Evolutionary conservation across 2,329 filamentous ascomycete species (phyloP), one percentile per base, ranked within the genome.

Genomic region (Talaromyces funiculosus): DNA sequence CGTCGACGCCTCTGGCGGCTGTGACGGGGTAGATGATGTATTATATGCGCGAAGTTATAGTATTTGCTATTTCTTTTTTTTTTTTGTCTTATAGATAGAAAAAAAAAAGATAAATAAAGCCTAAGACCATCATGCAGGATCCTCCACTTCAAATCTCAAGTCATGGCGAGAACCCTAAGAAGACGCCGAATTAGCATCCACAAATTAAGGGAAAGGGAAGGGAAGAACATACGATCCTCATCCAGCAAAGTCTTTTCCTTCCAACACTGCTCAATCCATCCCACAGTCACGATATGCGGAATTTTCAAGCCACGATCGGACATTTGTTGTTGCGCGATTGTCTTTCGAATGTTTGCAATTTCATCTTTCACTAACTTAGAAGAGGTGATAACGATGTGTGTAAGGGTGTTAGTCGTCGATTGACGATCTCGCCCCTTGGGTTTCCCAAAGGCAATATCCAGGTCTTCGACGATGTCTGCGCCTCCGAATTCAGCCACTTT

Each of bases 201-300:
- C 3, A 47, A 10, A 55, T n/a, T 3, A 38, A 16, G 31, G 20
- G n/a, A 24, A 49, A 42, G 31, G 7, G 37, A n/a, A 33, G 16
- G 20, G 6, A 12, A 18, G 16, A 24, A 60, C 61, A 53, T 58
- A 77, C 77, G 75, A 68, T 93, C 90, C 76, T 97, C 93, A 65
- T 96, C 90, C 51, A 97, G 72, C 63, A 89, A 69, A 0, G 91
- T 96, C 64, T 80, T 82, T 71, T 93, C 90, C 61, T 79, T 80
- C 91, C 92, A 96, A 68, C 90, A 90, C 57, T 89, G 86, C 55
- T 87, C 82, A 0, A 97, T 75, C 94, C 94, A 99, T 14, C 79
- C 78, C 9, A 81, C 72, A 0, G 77, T 82, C 2, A 97, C 88
- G 6, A 93, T 75, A 64, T 90, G 80, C 0, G 92, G 90, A 37